These are phyloP conservation scores for Puya raimondii DNA, from an alignment of 176 grass and related monocot species.

Conservation along the genomic window DNA sequence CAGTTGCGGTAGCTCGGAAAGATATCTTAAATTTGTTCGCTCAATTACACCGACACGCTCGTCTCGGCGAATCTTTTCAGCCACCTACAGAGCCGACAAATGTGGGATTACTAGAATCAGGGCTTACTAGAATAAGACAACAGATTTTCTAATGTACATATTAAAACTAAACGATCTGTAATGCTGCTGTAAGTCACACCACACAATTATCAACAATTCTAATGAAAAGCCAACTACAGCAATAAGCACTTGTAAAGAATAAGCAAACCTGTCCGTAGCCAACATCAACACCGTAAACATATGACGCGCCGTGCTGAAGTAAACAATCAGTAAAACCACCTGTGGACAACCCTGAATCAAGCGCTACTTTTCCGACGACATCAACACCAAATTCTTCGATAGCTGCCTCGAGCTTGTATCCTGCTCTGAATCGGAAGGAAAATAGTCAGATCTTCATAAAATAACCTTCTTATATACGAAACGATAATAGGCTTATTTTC, in stretches of 20 bases:
- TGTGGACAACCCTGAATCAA: conserved; percentile 97
- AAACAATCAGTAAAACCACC: conserved; percentile 95
- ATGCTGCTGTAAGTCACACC: too few relatives aligned
- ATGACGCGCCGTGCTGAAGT: conserved; percentile 72
- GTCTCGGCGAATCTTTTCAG: conserved; percentile 87
- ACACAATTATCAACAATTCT: background rate
- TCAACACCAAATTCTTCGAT: conserved; percentile 72
- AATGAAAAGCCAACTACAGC: background rate
- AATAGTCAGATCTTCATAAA: conserved; percentile 12
- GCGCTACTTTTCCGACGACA: conserved; percentile 73
- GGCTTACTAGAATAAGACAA: background rate
- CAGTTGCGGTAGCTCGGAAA: conserved; percentile 54
- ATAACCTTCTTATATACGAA: background rate
- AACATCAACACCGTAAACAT: conserved; percentile 96
- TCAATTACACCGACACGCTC: conserved; percentile 73
- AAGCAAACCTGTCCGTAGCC: conserved; percentile 86
- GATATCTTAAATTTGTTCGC: conserved; percentile 92
- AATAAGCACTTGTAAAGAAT: background rate
- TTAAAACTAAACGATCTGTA: too few relatives aligned
- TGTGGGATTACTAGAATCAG: background rate
- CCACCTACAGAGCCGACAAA: conserved; percentile 51
- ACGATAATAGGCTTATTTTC: background rate
- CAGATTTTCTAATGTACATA: background rate
- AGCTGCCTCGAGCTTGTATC: conserved; percentile 96
- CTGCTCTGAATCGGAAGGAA: conserved; percentile 50